Base-by-base conservation (phyloP, 371 early-diverging fungal species). In the Amoeboaphelidium protococcarum region DNA sequence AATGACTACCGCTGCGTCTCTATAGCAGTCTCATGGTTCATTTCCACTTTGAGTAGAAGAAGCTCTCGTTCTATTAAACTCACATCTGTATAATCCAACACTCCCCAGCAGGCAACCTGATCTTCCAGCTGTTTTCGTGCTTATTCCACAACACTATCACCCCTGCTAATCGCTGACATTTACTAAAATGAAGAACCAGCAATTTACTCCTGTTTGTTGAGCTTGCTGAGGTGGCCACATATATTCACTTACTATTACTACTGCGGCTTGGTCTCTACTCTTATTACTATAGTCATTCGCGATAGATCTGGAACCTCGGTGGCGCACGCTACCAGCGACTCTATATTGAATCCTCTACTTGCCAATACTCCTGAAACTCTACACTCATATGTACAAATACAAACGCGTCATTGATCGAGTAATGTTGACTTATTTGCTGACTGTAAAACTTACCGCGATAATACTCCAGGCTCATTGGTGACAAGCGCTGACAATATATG, bases 311-410 rank as follows among this genome's bases (percentile, higher is more conserved):
- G 72, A 2, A 90, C 88, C 57, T 94, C 89, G 13, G 95, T 94
- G 50, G 80, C 80, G 47, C 82, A 78, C 3, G 86, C 89, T 2
- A 94, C 89, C 20, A 94, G 60, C 3, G 86, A 82, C 57, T 94
- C 90, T 59, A 94, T 94, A 60, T 90, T 94, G 64, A 90, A 89
- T 1, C 87, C 85, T 45, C 95, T 71, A 25, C 77, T 91, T n/a
- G 95, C 91, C 55, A 94, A 63, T 49, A 86, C 78, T 19, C 95
- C 82, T 3, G 82, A 44, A n/a, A 42, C 31, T 44, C 41, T 27
- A 46, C 82, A 78, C 42, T n/a, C n/a, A n/a, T n/a, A n/a, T n/a
- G n/a, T n/a, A n/a, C n/a, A n/a, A n/a, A n/a, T n/a, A n/a, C n/a
- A n/a, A n/a, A n/a, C n/a, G n/a, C n/a, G n/a, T n/a, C n/a, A n/a